A percentile compares a stretch with the other conserved stretches of the same genome.
These are phyloP conservation scores for Neoboletus magnificus DNA, from an alignment of 768 basidiomycete species.

Conservation along the genomic window DNA sequence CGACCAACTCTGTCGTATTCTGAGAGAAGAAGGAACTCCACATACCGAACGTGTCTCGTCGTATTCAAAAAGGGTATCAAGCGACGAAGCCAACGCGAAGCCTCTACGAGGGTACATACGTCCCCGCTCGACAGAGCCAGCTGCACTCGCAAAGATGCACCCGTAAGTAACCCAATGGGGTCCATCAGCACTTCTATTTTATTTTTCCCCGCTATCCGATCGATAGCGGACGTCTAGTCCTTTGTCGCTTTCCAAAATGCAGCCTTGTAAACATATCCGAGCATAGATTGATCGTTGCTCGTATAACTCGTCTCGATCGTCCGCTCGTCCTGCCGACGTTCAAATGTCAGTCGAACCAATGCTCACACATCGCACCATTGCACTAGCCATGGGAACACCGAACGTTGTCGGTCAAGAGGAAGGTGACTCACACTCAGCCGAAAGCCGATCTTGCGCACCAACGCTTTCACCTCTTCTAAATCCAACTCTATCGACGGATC, in stretches of 20 bases:
- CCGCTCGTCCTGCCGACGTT: constrained; percentile 75
- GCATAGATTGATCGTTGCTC: constrained; percentile 74
- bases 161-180: neutral
- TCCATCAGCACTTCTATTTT: neutral
- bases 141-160: neutral
- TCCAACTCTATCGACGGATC: constrained; percentile 86
- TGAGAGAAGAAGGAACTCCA: neutral
- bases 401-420: neutral
- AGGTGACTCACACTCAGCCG: constrained; percentile 61
- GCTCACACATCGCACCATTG: neutral
- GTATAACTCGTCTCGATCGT: constrained; percentile 85
- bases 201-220: neutral
- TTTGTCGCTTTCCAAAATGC: constrained; percentile 81
- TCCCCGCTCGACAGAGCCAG: neutral
- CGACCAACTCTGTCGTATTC: neutral
- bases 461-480: constrained; percentile 80
- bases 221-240: neutral
- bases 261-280: constrained; percentile 80
- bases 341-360: neutral
- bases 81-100: neutral
- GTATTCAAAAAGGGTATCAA: neutral
- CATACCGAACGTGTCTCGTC: neutral
- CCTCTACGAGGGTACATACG: neutral
- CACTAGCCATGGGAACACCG: neutral
- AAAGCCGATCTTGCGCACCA: constrained; percentile 76